Evolutionary conservation across 2,329 filamentous ascomycete genomes (phyloP), one percentile per base, ranked within the genome.

Genomic region (Dothistroma septosporum): DNA sequence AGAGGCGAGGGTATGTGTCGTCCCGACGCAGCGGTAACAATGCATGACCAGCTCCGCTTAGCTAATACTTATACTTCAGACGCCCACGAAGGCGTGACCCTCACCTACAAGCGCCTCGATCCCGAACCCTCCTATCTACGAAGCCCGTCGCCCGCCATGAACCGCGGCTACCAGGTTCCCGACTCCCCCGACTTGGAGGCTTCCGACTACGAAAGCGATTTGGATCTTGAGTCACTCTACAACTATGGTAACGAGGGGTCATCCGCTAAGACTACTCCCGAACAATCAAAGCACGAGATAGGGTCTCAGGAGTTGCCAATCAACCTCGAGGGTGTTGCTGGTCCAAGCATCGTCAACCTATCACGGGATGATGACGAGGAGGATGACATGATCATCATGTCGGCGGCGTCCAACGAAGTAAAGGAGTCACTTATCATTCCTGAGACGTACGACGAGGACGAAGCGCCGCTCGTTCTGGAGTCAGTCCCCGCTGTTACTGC

Each of bases 211-310:
- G 66, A 66, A 4, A 64, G 60, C 37, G 66, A 66, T 52, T 49
- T 35, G 32, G 67, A 66, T 49, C 53, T 35, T 24, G 66, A 64
- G n/a, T 68, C 66, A 10, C 21, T 57, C 11, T 24, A 57, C 28
- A 65, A 60, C 59, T 46, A 62, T 11, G 21, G 47, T 14, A 58
- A 64, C 24, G 50, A 63, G 11, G 48, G 50, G n/a, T 67, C 64
- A 10, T 73, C 71, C 7, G 69, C 69, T 8, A 58, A 70, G 32
- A 71, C 70, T 11, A 71, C 70, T 2, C 70, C 69, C 4, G 69
- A 72, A 53, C 61, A 68, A 49, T 16, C 33, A 32, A 67, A 64
- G 58, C 58, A 63, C 48, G 64, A 58, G 49, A 53, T 64, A 3
- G 69, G 66, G 24, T 63, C 65, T 12, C 68, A 69, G 49, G 19